Conservation (phyloP, 1,139 yeast species). For the Pichia sp. region DNA sequence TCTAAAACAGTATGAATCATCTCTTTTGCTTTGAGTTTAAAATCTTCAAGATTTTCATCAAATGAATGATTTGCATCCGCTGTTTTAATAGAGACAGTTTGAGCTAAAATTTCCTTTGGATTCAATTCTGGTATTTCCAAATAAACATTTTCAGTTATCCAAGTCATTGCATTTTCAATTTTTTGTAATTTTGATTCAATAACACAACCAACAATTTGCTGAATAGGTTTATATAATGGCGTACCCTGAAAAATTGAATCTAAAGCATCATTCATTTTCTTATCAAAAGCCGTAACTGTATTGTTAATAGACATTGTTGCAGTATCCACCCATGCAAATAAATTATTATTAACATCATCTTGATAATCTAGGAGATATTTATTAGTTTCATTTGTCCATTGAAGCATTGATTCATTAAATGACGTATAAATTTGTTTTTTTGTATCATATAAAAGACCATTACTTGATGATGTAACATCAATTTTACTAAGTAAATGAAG, state of each 20-base stretch:
- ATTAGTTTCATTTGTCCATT: slow-evolving; percentile 53
- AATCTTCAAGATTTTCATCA: slow-evolving; percentile 15
- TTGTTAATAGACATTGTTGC: slow-evolving; percentile 50
- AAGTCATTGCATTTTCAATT: slow-evolving; percentile 64
- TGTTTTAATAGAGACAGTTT: slow-evolving; percentile 7
- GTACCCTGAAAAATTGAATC: slow-evolving; percentile 60
- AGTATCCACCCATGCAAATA: slow-evolving; percentile 60
- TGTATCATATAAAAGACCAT: slow-evolving; percentile 14
- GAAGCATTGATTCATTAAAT: slow-evolving; percentile 20
- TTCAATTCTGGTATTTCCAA: slow-evolving; percentile 52
- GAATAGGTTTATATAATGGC: slow-evolving; percentile 56
- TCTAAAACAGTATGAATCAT: slow-evolving; percentile 26
- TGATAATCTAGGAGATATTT: slow-evolving; percentile 39
- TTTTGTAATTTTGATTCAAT: slow-evolving; percentile 64
- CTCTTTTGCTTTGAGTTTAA: slow-evolving; percentile 27
- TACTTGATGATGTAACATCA: slow-evolving; percentile 1
- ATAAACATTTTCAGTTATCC: slow-evolving; percentile 66
- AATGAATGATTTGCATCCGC: slow-evolving; percentile 11
- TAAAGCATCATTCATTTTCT: slow-evolving; percentile 48
- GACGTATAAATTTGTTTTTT: slow-evolving; percentile 13
- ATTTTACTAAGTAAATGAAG: slow-evolving; percentile 22
- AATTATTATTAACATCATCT: slow-evolving; percentile 46
- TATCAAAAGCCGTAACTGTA: slow-evolving; percentile 47
- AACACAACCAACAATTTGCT: slow-evolving; percentile 67
- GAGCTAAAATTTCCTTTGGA: slow-evolving; percentile 26